A percentile compares a stretch with the other conserved stretches of the same genome.
phyloP scores from a whole-genome alignment of 495 filamentous ascomycete species.

The Xylaria scruposa region DNA sequence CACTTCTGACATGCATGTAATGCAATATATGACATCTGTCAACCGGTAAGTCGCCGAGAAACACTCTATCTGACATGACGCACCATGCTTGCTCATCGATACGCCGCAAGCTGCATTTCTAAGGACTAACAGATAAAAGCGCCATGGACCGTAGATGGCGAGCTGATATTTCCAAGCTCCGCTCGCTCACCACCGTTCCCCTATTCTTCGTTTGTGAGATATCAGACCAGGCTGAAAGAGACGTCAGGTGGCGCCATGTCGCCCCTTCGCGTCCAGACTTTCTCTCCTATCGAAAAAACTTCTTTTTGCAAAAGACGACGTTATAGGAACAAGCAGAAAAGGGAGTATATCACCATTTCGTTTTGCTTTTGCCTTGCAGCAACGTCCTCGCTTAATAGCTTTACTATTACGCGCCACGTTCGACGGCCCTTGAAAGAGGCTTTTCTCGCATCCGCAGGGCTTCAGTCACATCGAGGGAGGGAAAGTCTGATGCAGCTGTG shows the following conservation, averaged over 20 bases:
- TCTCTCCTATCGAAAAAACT: neutral
- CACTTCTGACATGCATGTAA: constrained; percentile 25
- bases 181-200: neutral
- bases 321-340: neutral
- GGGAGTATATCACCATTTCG: neutral
- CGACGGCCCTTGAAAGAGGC: neutral
- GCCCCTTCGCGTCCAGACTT: constrained; percentile 11
- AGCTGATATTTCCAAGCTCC: constrained; percentile 7
- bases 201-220: constrained; percentile 19
- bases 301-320: neutral
- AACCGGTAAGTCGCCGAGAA: constrained; percentile 12
- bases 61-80: constrained; percentile 14
- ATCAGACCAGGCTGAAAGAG: constrained; percentile 4
- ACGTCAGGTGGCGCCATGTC: constrained; percentile 16
- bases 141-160: constrained; percentile 11
- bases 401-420: neutral
- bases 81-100: constrained; percentile 5
- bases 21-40: constrained; percentile 20
- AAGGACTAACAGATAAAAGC: neutral
- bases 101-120: constrained; percentile 3
- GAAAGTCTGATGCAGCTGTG: constrained; percentile 1
- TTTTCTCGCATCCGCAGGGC: neutral
- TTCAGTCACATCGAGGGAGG: constrained; percentile 2
- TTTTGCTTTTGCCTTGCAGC: constrained; percentile 25
- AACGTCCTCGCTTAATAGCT: neutral